A percentile compares a stretch with the other conserved stretches of the same genome.
phyloP scores from a whole-genome alignment of 495 filamentous ascomycete species.

The Annulohypoxylon bovei region DNA sequence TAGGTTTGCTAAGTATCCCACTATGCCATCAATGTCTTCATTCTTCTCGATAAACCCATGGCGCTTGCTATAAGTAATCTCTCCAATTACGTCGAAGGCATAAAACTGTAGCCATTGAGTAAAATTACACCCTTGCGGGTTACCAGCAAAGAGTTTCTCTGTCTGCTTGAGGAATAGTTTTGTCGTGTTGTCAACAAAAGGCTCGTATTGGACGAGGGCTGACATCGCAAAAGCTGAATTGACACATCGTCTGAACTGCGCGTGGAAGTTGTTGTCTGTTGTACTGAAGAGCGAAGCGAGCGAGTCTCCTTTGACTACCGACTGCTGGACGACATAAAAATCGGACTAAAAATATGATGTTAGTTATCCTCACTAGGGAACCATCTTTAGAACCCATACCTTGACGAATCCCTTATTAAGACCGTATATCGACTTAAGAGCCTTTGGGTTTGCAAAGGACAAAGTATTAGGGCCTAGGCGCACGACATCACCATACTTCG shows the following conservation, averaged over 20 bases:
- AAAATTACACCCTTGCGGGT: constrained; percentile 68
- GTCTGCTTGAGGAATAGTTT: constrained; percentile 72
- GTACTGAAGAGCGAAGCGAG: constrained; percentile 82
- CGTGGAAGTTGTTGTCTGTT: constrained; percentile 77
- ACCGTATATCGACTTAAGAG: constrained; percentile 79
- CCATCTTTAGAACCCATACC: constrained; percentile 52
- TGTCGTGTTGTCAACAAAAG: constrained; percentile 74
- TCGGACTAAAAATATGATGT: constrained; percentile 63
- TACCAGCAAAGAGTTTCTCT: constrained; percentile 64
- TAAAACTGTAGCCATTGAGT: constrained; percentile 80
- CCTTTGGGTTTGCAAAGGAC: constrained; percentile 72
- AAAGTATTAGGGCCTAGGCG: constrained; percentile 74
- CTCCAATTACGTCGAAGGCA: constrained; percentile 79
- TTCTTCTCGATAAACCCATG: constrained; percentile 72
- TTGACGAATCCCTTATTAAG: constrained; percentile 85
- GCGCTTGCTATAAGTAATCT: constrained; percentile 71
- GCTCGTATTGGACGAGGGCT: constrained; percentile 76
- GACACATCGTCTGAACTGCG: constrained; percentile 72
- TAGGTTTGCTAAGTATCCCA: constrained; percentile 62
- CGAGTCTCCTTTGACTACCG: constrained; percentile 69
- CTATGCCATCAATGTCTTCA: constrained; percentile 70
- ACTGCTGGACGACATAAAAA: constrained; percentile 76
- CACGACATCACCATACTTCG: constrained; percentile 76
- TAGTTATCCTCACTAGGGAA: constrained; percentile 18
- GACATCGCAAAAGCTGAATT: constrained; percentile 80